Evolutionary conservation across 176 grass and related monocot genomes (phyloP).

Genomic region (Triticum dicoccoides): DNA sequence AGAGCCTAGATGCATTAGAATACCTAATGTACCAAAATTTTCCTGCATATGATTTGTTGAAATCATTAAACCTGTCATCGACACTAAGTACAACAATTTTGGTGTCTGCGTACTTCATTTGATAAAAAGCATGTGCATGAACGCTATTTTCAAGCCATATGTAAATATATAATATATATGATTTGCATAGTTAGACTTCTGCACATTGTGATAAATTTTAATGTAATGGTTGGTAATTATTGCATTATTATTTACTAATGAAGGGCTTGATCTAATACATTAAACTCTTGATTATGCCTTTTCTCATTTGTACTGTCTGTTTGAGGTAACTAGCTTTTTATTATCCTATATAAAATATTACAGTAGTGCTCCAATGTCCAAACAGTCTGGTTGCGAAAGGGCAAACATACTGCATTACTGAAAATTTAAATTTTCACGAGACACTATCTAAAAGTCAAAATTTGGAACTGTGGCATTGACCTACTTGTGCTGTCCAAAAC

Average conservation of each 20-base stretch:
- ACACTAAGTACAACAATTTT: not conserved
- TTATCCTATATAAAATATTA: too few species aligned
- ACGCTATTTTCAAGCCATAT: not conserved
- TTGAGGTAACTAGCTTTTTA: too few species aligned
- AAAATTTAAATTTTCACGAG: not conserved
- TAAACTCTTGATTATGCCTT: too few species aligned
- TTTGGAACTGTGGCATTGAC: not conserved
- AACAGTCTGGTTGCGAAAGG: not conserved
- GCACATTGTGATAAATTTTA: too few species aligned
- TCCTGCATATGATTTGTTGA: not conserved
- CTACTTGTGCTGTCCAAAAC: not conserved
- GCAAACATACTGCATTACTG: too few species aligned
- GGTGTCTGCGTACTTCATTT: not conserved
- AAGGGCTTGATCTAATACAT: too few species aligned
- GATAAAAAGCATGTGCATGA: not conserved
- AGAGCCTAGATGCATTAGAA: not conserved
- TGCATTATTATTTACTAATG: too few species aligned
- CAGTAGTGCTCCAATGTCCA: too few species aligned
- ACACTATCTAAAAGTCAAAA: not conserved
- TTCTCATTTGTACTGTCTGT: too few species aligned
- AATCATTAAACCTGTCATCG: not conserved
- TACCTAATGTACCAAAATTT: not conserved
- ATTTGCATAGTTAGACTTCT: too few species aligned
- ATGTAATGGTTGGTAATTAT: too few species aligned
- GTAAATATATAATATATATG: not conserved